Evolutionary conservation across 805 yeast genomes (phyloP).

Genomic region (Candida mattraensis): DNA sequence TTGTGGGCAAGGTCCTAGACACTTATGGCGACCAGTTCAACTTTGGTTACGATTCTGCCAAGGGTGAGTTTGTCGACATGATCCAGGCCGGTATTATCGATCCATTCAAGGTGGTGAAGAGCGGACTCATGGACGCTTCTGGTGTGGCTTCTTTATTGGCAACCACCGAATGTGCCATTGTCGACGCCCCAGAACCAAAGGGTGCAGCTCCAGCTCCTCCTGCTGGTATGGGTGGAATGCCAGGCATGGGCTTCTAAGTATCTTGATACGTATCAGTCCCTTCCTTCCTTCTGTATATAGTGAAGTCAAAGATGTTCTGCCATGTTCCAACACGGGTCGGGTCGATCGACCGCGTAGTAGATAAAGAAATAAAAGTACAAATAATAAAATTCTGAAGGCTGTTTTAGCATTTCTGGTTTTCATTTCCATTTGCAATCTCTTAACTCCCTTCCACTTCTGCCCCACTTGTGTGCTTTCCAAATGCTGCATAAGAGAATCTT

Average conservation of each 20-base stretch:
- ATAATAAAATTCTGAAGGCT: too few relatives aligned
- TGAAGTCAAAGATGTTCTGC: too few relatives aligned
- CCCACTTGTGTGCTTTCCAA: too few relatives aligned
- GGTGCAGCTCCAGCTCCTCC: conserved; percentile 53
- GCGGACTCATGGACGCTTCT: conserved; percentile 92
- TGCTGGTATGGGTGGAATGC: conserved; percentile 54
- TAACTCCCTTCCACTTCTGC: too few relatives aligned
- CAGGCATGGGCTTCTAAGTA: conserved; percentile 35
- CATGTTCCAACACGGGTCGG: too few relatives aligned
- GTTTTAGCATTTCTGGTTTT: too few relatives aligned
- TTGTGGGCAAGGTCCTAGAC: conserved; percentile 83
- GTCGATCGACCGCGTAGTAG: too few relatives aligned
- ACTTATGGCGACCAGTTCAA: conserved; percentile 69
- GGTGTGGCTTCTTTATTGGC: conserved; percentile 98
- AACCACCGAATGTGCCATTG: conserved; percentile 97
- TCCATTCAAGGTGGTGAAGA: conserved; percentile 97
- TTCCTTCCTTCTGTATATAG: too few relatives aligned
- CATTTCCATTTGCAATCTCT: too few relatives aligned
- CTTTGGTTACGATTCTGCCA: conserved; percentile 87
- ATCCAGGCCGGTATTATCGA: conserved; percentile 96
- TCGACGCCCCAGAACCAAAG: conserved; percentile 87
- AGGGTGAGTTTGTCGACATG: conserved; percentile 94
- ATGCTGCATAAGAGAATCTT: conserved; percentile 33
- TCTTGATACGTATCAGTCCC: too few relatives aligned
- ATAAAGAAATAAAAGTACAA: too few relatives aligned